Percentiles rank a stretch among this genome's conserved stretches.
phyloP scores from a whole-genome alignment of 495 filamentous ascomycete genomes.

The Talaromyces nanjingensis region DNA sequence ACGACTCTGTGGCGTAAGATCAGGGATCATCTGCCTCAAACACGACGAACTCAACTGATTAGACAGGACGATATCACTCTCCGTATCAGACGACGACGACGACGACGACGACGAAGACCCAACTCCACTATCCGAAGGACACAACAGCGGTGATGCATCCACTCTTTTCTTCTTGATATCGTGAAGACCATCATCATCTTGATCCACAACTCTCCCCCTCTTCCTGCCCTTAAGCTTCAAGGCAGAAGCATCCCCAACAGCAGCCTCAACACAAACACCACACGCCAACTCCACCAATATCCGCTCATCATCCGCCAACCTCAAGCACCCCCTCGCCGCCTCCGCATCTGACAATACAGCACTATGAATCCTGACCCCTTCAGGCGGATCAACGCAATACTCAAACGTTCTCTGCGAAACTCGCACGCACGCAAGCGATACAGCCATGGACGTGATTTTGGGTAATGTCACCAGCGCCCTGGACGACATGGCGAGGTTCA shows the following conservation, averaged over 20 bases:
- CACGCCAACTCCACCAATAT: constrained; percentile 77
- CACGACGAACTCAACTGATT: constrained; percentile 26
- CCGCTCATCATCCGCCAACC: constrained; percentile 75
- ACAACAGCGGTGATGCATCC: constrained; percentile 13
- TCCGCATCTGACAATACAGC: constrained; percentile 71
- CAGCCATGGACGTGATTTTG: constrained; percentile 76
- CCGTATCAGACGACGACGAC: neutral
- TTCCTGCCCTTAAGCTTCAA: constrained; percentile 5
- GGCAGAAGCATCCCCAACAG: constrained; percentile 28
- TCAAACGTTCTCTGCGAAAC: constrained; percentile 70
- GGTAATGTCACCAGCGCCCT: constrained; percentile 59
- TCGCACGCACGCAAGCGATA: constrained; percentile 63
- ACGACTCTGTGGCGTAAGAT: constrained; percentile 50
- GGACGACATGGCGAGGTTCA: constrained; percentile 53
- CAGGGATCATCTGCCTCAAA: constrained; percentile 53
- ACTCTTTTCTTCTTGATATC: constrained; percentile 19
- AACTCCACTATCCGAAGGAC: neutral
- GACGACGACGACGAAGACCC: neutral
- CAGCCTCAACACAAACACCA: constrained; percentile 65
- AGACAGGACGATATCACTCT: constrained; percentile 15
- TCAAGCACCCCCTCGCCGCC: constrained; percentile 67
- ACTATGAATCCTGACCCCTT: constrained; percentile 48
- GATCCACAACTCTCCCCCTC: neutral
- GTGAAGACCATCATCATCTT: neutral
- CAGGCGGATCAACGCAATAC: constrained; percentile 40